Evolutionary conservation across 2,329 filamentous ascomycete species (phyloP).

Genomic region (Xenoacremonium recifei): DNA sequence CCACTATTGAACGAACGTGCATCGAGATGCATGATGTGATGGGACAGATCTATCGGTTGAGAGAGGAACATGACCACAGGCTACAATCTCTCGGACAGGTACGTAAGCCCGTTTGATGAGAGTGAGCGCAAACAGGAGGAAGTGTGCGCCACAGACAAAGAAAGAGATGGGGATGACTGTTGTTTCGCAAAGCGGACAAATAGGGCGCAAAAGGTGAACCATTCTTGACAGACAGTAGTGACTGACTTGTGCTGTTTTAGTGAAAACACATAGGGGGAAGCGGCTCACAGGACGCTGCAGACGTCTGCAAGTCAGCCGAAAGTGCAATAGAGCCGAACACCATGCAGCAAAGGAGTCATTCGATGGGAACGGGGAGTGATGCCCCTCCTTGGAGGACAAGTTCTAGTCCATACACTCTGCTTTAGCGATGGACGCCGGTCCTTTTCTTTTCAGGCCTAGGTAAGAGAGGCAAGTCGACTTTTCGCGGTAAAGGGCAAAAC

Average conservation of each 20-base stretch:
- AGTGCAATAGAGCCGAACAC: conserved; percentile 3
- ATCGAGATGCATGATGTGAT: conserved; percentile 66
- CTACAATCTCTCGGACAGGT: conserved; percentile 34
- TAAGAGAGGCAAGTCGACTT: conserved; percentile 3
- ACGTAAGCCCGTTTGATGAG: conserved; percentile 10
- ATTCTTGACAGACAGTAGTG: too few relatives aligned
- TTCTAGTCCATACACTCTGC: background rate
- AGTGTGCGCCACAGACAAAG: too few relatives aligned
- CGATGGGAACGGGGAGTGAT: background rate
- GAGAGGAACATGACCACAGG: conserved; percentile 36
- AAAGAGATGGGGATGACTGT: conserved; percentile 14
- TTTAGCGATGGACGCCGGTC: conserved; percentile 1
- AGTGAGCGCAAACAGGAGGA: conserved; percentile 2
- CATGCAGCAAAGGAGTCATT: background rate
- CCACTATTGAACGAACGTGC: conserved; percentile 70
- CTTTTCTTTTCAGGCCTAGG: conserved; percentile 3
- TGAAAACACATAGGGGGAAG: conserved; percentile 9
- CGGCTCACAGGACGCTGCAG: conserved; percentile 14
- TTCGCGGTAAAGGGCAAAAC: background rate
- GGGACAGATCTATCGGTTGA: conserved; percentile 55
- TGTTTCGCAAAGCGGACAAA: conserved; percentile 6
- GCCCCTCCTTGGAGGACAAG: background rate
- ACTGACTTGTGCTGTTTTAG: conserved; percentile 12
- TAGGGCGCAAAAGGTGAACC: conserved; percentile 7
- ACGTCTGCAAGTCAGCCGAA: conserved; percentile 7